phyloP scores from a whole-genome alignment of 208 protist genomes.

The Trypanosoma melophagium region DNA sequence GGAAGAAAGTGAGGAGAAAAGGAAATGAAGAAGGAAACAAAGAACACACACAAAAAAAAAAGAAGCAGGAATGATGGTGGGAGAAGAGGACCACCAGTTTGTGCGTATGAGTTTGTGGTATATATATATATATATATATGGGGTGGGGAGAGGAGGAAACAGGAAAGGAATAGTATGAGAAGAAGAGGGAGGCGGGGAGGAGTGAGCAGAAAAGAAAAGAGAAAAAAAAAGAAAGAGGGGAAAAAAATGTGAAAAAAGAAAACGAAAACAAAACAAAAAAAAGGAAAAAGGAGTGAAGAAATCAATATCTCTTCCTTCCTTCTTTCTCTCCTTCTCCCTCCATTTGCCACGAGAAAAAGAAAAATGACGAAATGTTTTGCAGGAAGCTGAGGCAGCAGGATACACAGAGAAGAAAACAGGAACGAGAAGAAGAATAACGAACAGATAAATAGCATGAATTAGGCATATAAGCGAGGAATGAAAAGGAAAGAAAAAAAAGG shows the following conservation, averaged over 20 bases:
- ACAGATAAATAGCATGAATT: too few relatives aligned
- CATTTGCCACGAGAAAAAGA: too few relatives aligned
- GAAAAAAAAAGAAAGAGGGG: constrained; percentile 9
- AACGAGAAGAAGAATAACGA: too few relatives aligned
- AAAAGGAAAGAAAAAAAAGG: constrained; percentile 2
- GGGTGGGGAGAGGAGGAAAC: not conserved
- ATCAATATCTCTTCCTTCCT: not conserved
- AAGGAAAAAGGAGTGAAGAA: not conserved
- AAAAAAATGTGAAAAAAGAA: constrained; percentile 4
- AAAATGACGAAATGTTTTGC: too few relatives aligned
- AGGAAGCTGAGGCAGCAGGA: too few relatives aligned
- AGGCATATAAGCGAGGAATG: too few relatives aligned
- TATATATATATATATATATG: constrained; percentile 14
- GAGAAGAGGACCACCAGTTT: too few relatives aligned
- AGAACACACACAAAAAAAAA: too few relatives aligned
- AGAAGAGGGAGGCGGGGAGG: not conserved
- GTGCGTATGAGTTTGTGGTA: not conserved
- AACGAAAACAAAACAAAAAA: not conserved
- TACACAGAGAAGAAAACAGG: too few relatives aligned
- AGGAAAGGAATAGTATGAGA: not conserved
- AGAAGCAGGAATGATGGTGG: too few relatives aligned
- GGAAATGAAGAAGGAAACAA: not conserved
- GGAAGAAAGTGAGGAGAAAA: not conserved
- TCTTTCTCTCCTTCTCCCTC: not conserved
- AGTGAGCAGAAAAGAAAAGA: constrained; percentile 1